Conservation (phyloP, 306 rosid genomes). For the Vicia villosa region DNA sequence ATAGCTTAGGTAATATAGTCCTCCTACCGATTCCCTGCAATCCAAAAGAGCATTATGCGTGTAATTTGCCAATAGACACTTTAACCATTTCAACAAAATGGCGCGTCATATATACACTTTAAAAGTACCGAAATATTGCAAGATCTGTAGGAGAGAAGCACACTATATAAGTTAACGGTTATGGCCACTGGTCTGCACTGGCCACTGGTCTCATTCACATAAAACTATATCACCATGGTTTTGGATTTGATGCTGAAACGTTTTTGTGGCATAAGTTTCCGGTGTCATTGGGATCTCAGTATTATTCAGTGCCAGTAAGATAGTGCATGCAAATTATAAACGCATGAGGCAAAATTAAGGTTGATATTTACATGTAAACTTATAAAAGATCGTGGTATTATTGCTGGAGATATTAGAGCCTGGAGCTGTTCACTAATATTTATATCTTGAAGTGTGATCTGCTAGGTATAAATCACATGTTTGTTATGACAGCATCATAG, state of each 20-base stretch:
- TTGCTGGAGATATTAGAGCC: slow-evolving; percentile 87
- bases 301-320: background rate
- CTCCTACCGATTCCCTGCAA: slow-evolving; percentile 73
- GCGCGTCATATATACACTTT: slow-evolving; percentile 48
- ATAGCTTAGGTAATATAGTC: slow-evolving; percentile 86
- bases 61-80: background rate
- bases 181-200: background rate
- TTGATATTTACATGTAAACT: slow-evolving; percentile 74
- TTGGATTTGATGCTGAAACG: slow-evolving; percentile 22
- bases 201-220: slow-evolving; percentile 17
- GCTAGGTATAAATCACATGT: slow-evolving; percentile 44
- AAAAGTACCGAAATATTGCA: slow-evolving; percentile 77
- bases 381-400: slow-evolving; percentile 82
- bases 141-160: slow-evolving; percentile 52
- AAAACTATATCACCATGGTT: background rate
- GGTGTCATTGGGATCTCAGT: slow-evolving; percentile 7
- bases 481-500: slow-evolving; percentile 12
- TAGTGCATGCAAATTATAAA: slow-evolving; percentile 8
- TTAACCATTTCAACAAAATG: slow-evolving; percentile 1
- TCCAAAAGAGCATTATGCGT: slow-evolving; percentile 13
- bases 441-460: slow-evolving; percentile 75
- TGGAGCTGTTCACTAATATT: slow-evolving; percentile 82
- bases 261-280: background rate
- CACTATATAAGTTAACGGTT: background rate
- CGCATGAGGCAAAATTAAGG: slow-evolving; percentile 13